Conservation (phyloP, 352 stramenopile species). For the Pythium brassicae region DNA sequence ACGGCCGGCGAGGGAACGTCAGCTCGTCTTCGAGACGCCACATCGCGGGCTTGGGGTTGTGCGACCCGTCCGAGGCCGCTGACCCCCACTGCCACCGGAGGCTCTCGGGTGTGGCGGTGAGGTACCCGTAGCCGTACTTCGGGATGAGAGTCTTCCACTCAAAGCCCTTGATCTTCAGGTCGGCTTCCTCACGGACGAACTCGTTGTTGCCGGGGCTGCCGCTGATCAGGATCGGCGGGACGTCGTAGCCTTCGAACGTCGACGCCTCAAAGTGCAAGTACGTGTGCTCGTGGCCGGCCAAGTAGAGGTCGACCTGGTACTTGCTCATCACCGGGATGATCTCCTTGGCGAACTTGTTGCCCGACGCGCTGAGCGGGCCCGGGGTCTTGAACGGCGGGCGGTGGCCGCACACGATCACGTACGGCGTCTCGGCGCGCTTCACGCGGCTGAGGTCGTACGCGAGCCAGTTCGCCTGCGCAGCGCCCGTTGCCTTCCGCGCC, state of each 20-base stretch:
- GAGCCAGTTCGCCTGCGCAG: constrained; percentile 50
- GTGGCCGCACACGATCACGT: constrained; percentile 69
- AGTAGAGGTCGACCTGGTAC: constrained; percentile 70
- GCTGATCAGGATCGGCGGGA: constrained; percentile 72
- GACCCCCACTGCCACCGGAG: constrained; percentile 65
- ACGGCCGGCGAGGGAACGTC: constrained; percentile 35
- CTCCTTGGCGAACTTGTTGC: constrained; percentile 59
- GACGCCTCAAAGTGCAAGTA: constrained; percentile 63
- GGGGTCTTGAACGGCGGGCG: constrained; percentile 72
- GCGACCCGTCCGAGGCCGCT: constrained; percentile 34
- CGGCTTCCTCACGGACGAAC: constrained; percentile 42
- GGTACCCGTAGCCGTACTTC: constrained; percentile 73
- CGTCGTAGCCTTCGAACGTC: constrained; percentile 35
- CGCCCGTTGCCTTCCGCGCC: constrained; percentile 23
- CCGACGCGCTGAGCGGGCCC: constrained; percentile 21
- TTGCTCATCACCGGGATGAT: constrained; percentile 69
- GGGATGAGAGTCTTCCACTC: constrained; percentile 55
- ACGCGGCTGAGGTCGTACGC: constrained; percentile 69
- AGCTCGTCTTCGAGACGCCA: constrained; percentile 46
- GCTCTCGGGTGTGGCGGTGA: constrained; percentile 48
- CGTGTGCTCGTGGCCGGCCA: constrained; percentile 69
- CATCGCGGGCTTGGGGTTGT: constrained; percentile 35
- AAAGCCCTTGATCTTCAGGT: constrained; percentile 56
- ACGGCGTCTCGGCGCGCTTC: constrained; percentile 52
- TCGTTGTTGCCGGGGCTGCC: constrained; percentile 76